Base-by-base conservation (phyloP, 176 grass and related monocot genomes). In the Tillandsia fasciculata region DNA sequence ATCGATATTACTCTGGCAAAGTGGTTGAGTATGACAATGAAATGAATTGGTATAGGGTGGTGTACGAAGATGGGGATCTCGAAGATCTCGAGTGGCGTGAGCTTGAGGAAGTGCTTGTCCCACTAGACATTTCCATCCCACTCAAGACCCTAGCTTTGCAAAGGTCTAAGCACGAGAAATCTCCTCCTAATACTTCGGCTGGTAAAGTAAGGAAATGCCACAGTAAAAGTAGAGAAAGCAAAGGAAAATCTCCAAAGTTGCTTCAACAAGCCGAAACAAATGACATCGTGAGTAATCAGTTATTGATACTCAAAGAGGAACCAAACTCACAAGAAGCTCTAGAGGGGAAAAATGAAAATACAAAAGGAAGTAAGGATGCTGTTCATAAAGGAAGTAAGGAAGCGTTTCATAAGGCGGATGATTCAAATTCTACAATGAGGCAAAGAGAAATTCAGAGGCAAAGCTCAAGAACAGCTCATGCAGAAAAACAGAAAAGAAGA, bases 61-160 rank as follows among this genome's bases (percentile, higher is more conserved):
- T 83, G 52, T 97, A 97, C 48, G 81, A 90, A 67, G 93, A 97
- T 67, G 89, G 89, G 57, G 93, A 97, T 79, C 75, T 80, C 70
- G 93, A 97, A 84, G 93, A 92, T 87, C 81, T 97, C 15, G 86
- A 97, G 66, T 92, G 86, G 93, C n/a, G 69, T 14, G 93, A 97
- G 83, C 77, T 97, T 70, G 93, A 92, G 79, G 65, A 83, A 13
- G 13, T 83, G 42, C 72, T 97, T 64, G 48, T 85, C 13, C 89
- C 93, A 33, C 79, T 97, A 74, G 93, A 92, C 77, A 90, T 97
- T 72, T 90, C 89, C 63, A 83, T 82, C 81, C 93, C 89, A 72
- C 79, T 97, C 9, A 92, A 78, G 80, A 80, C 77, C 74, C 80
- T 97, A 49, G 89, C 91, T 77, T 73, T 92, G 69, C 70, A 85